A percentile compares a stretch with the other conserved stretches of the same genome.
Evolutionary conservation across 768 basidiomycete genomes (phyloP).

Genomic region (Tylopilus balloui): DNA sequence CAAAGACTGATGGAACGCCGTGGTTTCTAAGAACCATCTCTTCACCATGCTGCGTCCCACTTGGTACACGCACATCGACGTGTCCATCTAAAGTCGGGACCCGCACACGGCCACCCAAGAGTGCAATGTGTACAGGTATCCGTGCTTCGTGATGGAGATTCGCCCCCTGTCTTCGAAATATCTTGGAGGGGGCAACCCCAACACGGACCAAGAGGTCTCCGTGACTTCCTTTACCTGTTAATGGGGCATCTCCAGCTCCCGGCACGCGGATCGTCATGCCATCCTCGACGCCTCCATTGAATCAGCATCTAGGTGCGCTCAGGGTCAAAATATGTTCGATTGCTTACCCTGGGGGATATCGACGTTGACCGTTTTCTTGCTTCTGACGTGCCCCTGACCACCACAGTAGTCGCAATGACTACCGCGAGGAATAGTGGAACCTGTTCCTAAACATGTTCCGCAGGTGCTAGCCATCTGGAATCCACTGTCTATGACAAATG

Average conservation of each 20-base stretch:
- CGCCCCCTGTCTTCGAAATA: conserved; percentile 85
- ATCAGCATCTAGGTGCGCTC: conserved; percentile 8
- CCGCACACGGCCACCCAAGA: conserved; percentile 89
- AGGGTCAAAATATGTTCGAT: neutral
- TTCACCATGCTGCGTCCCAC: conserved; percentile 94
- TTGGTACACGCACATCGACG: conserved; percentile 88
- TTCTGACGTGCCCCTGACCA: conserved; percentile 85
- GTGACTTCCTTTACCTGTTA: conserved; percentile 67
- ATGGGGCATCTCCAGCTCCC: conserved; percentile 77
- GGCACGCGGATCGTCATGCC: conserved; percentile 87
- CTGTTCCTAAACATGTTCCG: conserved; percentile 72
- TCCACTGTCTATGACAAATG: conserved; percentile 86
- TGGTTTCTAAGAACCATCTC: conserved; percentile 91
- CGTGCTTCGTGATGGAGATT: conserved; percentile 87
- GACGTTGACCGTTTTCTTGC: conserved; percentile 71
- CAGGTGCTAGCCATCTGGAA: conserved; percentile 98
- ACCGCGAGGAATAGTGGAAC: conserved; percentile 72
- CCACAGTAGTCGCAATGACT: conserved; percentile 76
- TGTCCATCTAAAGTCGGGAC: conserved; percentile 95
- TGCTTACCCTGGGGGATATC: conserved; percentile 80
- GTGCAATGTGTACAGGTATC: conserved; percentile 85
- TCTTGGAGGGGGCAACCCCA: conserved; percentile 74
- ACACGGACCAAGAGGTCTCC: conserved; percentile 90
- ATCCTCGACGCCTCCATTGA: conserved; percentile 76
- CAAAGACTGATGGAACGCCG: conserved; percentile 65